These are phyloP conservation scores for Panus rudis DNA, from an alignment of 768 basidiomycete species.

Conservation along the genomic window DNA sequence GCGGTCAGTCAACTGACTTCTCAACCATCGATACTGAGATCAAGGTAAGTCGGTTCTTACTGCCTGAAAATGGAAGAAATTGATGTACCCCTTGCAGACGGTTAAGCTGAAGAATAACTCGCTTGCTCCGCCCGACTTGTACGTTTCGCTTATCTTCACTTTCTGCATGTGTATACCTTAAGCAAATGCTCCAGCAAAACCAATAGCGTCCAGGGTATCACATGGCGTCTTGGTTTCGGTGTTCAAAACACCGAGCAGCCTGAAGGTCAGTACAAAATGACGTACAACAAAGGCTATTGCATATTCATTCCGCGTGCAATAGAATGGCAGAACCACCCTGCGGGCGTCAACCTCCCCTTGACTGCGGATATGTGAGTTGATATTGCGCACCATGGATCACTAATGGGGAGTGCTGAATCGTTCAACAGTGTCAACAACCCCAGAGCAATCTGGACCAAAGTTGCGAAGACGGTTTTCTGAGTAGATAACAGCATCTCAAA, in stretches of 20 bases:
- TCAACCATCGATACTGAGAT: slow-evolving; percentile 53
- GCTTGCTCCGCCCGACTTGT: slow-evolving; percentile 57
- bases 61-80: not conserved
- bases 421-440: slow-evolving; percentile 47
- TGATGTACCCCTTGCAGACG: slow-evolving; percentile 27
- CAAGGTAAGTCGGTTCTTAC: slow-evolving; percentile 32
- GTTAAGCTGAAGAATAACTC: slow-evolving; percentile 45
- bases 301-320: not conserved
- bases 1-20: slow-evolving; percentile 55
- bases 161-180: not conserved
- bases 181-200: slow-evolving; percentile 30
- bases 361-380: slow-evolving; percentile 41
- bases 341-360: slow-evolving; percentile 44
- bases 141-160: slow-evolving; percentile 17
- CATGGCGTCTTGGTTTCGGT: slow-evolving; percentile 59
- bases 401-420: not conserved
- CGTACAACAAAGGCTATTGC: not conserved
- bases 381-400: not conserved
- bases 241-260: slow-evolving; percentile 43
- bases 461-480: slow-evolving; percentile 27
- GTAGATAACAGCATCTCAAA: no score
- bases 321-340: slow-evolving; percentile 57
- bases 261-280: slow-evolving; percentile 34
- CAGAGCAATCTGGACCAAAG: slow-evolving; percentile 43
- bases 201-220: slow-evolving; percentile 54